Evolutionary conservation across 2,329 filamentous ascomycete genomes (phyloP), one percentile per base, ranked within the genome.

Genomic region (Fusarium pseudocircinatum): DNA sequence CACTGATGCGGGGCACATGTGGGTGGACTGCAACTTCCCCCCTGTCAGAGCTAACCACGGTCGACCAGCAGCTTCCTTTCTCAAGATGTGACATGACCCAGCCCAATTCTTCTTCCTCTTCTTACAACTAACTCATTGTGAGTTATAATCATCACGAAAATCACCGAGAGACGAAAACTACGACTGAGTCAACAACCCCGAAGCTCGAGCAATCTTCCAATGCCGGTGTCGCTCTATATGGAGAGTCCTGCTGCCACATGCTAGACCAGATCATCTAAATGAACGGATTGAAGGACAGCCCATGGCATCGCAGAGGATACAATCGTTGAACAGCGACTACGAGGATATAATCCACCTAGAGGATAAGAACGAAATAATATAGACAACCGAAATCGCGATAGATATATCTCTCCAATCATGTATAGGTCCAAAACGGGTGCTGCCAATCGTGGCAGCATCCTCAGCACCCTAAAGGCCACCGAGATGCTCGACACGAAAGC

Each of bases 401-500:
- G 32, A 68, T 47, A 59, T 44, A 70, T 47, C 50, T 44, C 34
- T 24, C 62, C 69, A 49, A 47, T 50, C 69, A 87, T 87, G 85
- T 82, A 85, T 66, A 81, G 82, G 75, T 81, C 84, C 75, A 85
- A 82, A 77, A 81, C 83, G 78, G 81, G 82, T 66, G 79, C 79
- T 69, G 76, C 80, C 75, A 74, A 81, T 58, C 82, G 81, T 43
- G 83, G 83, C 78, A 82, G 87, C 81, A 90, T 97, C 76, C 86
- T 98, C 78, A 90, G 91, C 68, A 93, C 94, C 49, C 86, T 98
- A 77, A 93, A 92, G 79, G 92, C 92, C 73, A 93, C 94, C 26
- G 91, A 94, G 81, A 94, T 98, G 87, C 85, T 95, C 67, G 91
- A 94, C 63, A 88, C 89, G 43, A 95, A 94, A 83, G 90, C 95